These are phyloP conservation scores for Plasmodium vivax DNA, from an alignment of 169 alveolate species.

Conservation along the genomic window DNA sequence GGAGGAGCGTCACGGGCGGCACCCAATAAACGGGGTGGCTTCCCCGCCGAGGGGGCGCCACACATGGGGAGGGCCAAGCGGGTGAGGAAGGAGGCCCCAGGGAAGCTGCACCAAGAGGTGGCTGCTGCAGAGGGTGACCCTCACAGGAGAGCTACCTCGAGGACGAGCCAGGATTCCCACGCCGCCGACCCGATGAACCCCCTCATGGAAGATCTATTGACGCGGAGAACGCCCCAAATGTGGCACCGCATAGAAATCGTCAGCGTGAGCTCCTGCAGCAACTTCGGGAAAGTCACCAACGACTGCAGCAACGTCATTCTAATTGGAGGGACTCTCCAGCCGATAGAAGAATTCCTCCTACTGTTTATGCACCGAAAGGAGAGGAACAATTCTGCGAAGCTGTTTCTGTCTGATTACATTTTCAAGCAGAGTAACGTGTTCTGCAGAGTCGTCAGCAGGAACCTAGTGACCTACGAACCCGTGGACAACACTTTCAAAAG, in stretches of 20 bases:
- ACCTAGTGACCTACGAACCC: not conserved
- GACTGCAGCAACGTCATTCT: constrained; percentile 77
- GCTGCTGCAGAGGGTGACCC: not conserved
- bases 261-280: constrained; percentile 75
- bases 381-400: constrained; percentile 9
- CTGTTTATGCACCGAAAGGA: constrained; percentile 23
- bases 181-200: not conserved
- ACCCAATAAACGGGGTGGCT: not conserved
- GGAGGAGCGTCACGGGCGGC: not conserved
- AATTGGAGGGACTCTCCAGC: constrained; percentile 85
- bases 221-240: not conserved
- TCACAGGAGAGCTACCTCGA: not conserved
- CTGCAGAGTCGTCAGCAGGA: constrained; percentile 23
- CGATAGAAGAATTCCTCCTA: constrained; percentile 81
- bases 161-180: not conserved
- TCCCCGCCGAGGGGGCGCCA: not conserved
- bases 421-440: constrained; percentile 58
- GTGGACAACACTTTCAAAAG: constrained; percentile 79
- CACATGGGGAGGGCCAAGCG: not conserved
- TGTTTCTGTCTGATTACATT: constrained; percentile 47
- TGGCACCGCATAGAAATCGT: constrained; percentile 60
- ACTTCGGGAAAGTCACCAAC: constrained; percentile 58
- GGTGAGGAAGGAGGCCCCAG: not conserved
- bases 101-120: not conserved
- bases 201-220: not conserved